Percentiles rank a stretch among this genome's conserved stretches.
phyloP scores from a whole-genome alignment of 225 moss, liverwort and hornwort species.

The Thuidium tamariscinum region DNA sequence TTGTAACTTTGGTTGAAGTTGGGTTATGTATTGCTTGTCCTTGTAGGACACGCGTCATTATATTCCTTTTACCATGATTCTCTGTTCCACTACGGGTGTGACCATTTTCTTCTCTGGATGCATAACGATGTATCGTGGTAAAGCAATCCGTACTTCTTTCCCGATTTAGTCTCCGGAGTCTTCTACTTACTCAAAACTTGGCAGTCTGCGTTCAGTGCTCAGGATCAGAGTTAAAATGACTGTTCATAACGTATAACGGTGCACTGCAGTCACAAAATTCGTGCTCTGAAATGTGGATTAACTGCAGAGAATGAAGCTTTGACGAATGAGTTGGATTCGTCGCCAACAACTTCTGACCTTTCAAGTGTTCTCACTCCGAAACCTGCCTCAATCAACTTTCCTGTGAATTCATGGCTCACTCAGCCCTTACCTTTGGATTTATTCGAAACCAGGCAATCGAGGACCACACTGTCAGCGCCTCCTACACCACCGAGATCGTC shows the following conservation, averaged over 20 bases:
- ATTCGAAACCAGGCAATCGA: constrained; percentile 16
- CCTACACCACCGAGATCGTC: constrained; percentile 31
- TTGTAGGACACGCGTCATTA: background rate
- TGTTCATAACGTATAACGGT: background rate
- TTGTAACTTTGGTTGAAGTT: background rate
- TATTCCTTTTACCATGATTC: background rate
- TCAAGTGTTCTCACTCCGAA: constrained; percentile 27
- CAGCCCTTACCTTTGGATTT: constrained; percentile 15
- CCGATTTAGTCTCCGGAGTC: background rate
- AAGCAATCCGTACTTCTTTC: background rate
- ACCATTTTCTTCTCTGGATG: background rate
- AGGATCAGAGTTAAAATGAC: background rate
- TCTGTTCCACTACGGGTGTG: background rate
- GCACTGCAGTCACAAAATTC: background rate
- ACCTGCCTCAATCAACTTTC: constrained; percentile 1
- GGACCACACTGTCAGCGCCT: constrained; percentile 28
- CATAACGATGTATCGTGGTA: background rate
- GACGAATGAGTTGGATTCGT: constrained; percentile 5
- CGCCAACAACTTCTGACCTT: constrained; percentile 18
- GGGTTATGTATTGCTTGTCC: background rate
- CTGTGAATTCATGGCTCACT: constrained; percentile 16
- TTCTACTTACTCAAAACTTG: background rate
- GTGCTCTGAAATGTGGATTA: background rate
- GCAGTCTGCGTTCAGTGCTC: background rate
- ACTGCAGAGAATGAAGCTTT: constrained; percentile 19